Conservation (phyloP, 768 basidiomycete species). For the Gloeopeniophorella convolvens region DNA sequence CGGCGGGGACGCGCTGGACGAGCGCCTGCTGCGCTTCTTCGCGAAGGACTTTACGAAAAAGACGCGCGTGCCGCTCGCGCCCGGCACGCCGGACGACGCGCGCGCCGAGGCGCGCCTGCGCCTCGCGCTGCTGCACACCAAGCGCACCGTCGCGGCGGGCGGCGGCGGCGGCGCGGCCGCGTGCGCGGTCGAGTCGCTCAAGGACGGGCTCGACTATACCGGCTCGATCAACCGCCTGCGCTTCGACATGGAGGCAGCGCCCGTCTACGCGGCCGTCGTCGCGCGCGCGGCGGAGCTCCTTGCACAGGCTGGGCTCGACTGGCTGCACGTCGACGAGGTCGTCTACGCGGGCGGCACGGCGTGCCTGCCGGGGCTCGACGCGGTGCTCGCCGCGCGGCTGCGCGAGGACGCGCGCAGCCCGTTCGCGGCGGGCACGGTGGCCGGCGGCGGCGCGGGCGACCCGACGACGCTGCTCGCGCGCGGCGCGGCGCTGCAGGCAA, state of each 20-base stretch:
- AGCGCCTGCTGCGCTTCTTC: conserved; percentile 83
- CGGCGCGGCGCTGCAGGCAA: conserved; percentile 73
- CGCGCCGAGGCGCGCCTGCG: conserved; percentile 92
- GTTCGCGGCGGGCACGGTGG: conserved; percentile 58
- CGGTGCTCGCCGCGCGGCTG: conserved; percentile 49
- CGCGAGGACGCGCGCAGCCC: conserved; percentile 57
- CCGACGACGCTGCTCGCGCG: conserved; percentile 72
- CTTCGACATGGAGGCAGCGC: conserved; percentile 39
- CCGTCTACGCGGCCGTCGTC: conserved; percentile 54
- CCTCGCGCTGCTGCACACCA: conserved; percentile 90
- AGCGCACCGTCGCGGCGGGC: conserved; percentile 84
- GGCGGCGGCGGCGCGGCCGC: conserved; percentile 51
- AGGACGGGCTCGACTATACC: conserved; percentile 89
- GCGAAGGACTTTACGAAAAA: conserved; percentile 97
- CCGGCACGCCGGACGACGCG: conserved; percentile 50
- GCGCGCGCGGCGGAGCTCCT: conserved; percentile 48
- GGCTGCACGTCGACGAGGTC: conserved; percentile 68
- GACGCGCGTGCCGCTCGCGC: conserved; percentile 66
- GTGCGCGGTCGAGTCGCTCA: conserved; percentile 89
- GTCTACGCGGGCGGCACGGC: conserved; percentile 76
- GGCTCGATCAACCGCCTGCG: conserved; percentile 54
- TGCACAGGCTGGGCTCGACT: conserved; percentile 44
- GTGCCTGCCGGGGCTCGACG: conserved; percentile 68
- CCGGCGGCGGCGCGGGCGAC: conserved; percentile 68
- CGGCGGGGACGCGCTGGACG: conserved; percentile 71